phyloP scores from a whole-genome alignment of 129 eudicot species.

The Solidago caesia region DNA sequence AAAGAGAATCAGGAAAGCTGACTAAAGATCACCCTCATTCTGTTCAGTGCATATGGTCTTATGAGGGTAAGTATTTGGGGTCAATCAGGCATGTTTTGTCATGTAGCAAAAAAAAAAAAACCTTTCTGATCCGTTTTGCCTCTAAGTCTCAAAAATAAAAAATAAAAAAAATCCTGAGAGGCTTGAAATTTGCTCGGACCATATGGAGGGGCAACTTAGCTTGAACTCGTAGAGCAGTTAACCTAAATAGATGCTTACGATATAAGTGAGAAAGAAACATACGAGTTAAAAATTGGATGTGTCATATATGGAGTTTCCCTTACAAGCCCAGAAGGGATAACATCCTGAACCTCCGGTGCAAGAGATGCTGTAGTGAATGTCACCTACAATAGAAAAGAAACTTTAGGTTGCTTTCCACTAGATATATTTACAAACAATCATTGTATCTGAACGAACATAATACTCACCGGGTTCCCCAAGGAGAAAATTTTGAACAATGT shows the following conservation, averaged over 20 bases:
- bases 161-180: too few relatives aligned
- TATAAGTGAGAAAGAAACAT: slow-evolving; percentile 28
- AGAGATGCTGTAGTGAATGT: slow-evolving; percentile 77
- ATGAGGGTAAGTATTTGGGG: too few relatives aligned
- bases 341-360: slow-evolving; percentile 71
- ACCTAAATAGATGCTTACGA: background rate
- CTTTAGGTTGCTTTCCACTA: background rate
- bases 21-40: background rate
- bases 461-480: slow-evolving; percentile 67
- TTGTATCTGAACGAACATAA: background rate
- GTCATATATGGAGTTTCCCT: slow-evolving; percentile 78
- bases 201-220: too few relatives aligned
- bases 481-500: slow-evolving; percentile 76
- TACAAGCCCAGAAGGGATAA: slow-evolving; percentile 75
- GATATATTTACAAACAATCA: background rate
- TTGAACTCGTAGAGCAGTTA: background rate
- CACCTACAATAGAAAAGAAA: slow-evolving; percentile 44
- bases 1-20: background rate
- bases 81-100: too few relatives aligned
- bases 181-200: too few relatives aligned
- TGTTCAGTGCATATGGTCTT: too few relatives aligned
- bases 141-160: too few relatives aligned
- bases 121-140: too few relatives aligned
- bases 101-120: too few relatives aligned
- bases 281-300: slow-evolving; percentile 90